These are phyloP conservation scores for Boletus tomentosulus DNA, from an alignment of 768 basidiomycete species.

Conservation along the genomic window DNA sequence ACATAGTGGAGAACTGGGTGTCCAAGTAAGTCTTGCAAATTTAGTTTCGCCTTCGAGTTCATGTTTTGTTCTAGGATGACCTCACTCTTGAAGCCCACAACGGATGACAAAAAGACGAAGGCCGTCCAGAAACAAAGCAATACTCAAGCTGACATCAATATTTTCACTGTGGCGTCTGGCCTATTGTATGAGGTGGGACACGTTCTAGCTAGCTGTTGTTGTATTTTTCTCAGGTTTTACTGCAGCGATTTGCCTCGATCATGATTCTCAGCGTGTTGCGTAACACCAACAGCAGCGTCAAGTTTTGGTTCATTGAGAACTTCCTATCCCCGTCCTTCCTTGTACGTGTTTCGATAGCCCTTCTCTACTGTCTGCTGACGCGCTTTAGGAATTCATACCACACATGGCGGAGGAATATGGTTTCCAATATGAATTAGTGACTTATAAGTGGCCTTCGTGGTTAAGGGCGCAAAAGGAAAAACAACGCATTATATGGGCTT, in stretches of 20 bases:
- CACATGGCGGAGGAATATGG: constrained; percentile 86
- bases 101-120: constrained; percentile 16
- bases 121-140: constrained; percentile 24
- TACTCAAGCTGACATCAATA: constrained; percentile 89
- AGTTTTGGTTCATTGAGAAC: constrained; percentile 99
- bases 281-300: constrained; percentile 92
- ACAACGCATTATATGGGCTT: constrained; percentile 98
- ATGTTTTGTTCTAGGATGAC: constrained; percentile 34
- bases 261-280: constrained; percentile 96
- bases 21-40: constrained; percentile 42
- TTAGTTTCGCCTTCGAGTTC: background rate
- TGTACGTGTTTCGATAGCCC: constrained; percentile 39
- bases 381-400: constrained; percentile 82
- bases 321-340: constrained; percentile 97
- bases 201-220: background rate
- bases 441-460: constrained; percentile 99
- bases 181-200: constrained; percentile 85
- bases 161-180: constrained; percentile 98
- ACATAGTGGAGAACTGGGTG: constrained; percentile 45
- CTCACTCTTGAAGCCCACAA: constrained; percentile 39
- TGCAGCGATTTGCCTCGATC: constrained; percentile 91
- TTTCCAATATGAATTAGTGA: constrained; percentile 96
- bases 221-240: constrained; percentile 1
- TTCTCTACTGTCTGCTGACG: background rate
- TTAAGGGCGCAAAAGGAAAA: constrained; percentile 96